phyloP scores from a whole-genome alignment of 1,284 basidiomycete species.

The Pyrrhoderma noxium region DNA sequence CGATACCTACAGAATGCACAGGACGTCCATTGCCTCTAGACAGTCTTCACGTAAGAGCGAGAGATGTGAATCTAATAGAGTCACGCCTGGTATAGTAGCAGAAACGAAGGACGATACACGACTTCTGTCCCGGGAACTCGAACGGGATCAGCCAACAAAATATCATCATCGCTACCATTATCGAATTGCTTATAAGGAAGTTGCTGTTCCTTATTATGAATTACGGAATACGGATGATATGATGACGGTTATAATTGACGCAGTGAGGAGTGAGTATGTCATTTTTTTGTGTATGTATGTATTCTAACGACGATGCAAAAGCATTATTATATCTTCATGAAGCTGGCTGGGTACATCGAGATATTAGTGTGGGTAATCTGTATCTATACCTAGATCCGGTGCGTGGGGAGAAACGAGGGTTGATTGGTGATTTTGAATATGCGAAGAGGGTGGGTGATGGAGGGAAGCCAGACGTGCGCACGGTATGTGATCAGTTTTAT shows the following conservation, averaged over 20 bases:
- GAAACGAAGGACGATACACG: too few species aligned
- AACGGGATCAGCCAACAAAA: too few species aligned
- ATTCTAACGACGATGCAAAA: too few species aligned
- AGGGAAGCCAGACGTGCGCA: neutral
- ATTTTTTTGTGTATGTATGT: neutral
- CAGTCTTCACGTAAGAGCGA: too few species aligned
- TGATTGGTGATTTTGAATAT: conserved; percentile 3
- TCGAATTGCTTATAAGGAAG: conserved; percentile 2
- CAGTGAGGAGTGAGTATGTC: neutral
- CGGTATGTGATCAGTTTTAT: too few species aligned
- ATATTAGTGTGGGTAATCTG: conserved; percentile 4
- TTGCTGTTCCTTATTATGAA: neutral
- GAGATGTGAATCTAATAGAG: too few species aligned
- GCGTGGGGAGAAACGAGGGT: neutral
- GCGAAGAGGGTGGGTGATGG: neutral
- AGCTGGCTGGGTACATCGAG: conserved; percentile 5
- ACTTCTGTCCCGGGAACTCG: too few species aligned
- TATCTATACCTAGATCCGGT: neutral
- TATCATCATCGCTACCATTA: neutral
- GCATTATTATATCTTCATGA: neutral
- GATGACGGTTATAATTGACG: neutral
- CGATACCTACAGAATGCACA: neutral
- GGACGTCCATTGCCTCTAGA: too few species aligned
- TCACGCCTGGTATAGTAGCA: too few species aligned
- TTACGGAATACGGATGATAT: neutral